Conservation (phyloP, 2,329 filamentous ascomycete genomes). For the Colletotrichum simmondsii region DNA sequence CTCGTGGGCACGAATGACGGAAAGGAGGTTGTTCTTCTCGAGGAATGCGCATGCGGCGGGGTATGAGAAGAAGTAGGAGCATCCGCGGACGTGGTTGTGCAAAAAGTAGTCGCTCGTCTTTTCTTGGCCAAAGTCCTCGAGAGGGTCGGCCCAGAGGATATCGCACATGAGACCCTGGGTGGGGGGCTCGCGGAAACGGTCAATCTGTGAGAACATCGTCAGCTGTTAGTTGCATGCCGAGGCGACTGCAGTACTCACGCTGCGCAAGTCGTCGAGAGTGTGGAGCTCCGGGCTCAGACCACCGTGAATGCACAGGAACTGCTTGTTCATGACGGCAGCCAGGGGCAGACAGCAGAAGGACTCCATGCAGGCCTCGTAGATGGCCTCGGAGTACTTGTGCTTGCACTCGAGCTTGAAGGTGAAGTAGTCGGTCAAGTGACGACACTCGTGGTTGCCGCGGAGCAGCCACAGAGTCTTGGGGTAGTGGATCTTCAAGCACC, state of each 20-base stretch:
- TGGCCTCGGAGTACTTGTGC: slow-evolving; percentile 96
- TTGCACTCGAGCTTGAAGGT: slow-evolving; percentile 99
- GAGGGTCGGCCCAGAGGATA: slow-evolving; percentile 97
- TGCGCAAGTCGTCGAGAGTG: slow-evolving; percentile 93
- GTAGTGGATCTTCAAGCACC: slow-evolving; percentile 99
- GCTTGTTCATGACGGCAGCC: slow-evolving; percentile 99
- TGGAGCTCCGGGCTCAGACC: slow-evolving; percentile 96
- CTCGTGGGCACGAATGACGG: slow-evolving; percentile 96
- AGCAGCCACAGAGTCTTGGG: slow-evolving; percentile 97
- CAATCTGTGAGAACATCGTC: slow-evolving; percentile 71
- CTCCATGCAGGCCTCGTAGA: slow-evolving; percentile 99
- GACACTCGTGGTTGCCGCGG: slow-evolving; percentile 97
- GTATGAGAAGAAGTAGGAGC: slow-evolving; percentile 99
- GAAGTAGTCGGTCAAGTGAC: slow-evolving; percentile 99
- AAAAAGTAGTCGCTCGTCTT: slow-evolving; percentile 98
- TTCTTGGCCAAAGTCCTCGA: slow-evolving; percentile 98
- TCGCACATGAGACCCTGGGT: slow-evolving; percentile 99
- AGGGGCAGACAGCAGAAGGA: slow-evolving; percentile 95
- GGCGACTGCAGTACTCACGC: slow-evolving; percentile 57
- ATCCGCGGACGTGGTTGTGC: slow-evolving; percentile 98
- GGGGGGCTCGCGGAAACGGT: slow-evolving; percentile 96
- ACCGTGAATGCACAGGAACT: slow-evolving; percentile 98
- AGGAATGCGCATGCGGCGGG: slow-evolving; percentile 96
- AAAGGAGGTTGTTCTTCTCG: slow-evolving; percentile 98
- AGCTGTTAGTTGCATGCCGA: neutral